These are phyloP conservation scores for Aureobasidium lini DNA, from an alignment of 2,329 filamentous ascomycete species.

Conservation along the genomic window DNA sequence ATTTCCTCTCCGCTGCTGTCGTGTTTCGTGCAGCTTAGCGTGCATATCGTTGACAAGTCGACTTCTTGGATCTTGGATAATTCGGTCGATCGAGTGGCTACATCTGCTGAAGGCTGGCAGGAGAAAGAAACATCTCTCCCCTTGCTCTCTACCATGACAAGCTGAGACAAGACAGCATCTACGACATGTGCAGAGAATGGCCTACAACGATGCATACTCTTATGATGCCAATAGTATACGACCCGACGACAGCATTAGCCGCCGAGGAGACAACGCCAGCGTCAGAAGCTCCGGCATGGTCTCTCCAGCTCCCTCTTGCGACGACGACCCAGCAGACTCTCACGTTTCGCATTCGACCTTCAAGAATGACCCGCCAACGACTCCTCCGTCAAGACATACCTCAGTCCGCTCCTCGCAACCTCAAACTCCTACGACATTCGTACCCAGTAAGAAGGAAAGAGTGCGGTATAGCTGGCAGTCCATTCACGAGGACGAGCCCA, in stretches of 20 bases:
- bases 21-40: not conserved
- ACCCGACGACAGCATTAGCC: constrained; percentile 16
- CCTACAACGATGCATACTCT: constrained; percentile 3
- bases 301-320: not conserved
- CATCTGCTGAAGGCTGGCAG: not conserved
- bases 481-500: constrained; percentile 29
- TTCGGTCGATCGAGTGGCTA: not conserved
- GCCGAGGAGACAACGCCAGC: constrained; percentile 12
- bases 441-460: constrained; percentile 23
- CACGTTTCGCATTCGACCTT: not conserved
- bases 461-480: constrained; percentile 33
- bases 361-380: constrained; percentile 9
- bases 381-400: constrained; percentile 12
- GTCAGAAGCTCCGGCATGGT: not conserved
- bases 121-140: not conserved
- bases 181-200: constrained; percentile 10
- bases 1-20: not conserved
- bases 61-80: no score
- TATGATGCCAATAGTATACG: constrained; percentile 14
- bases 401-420: constrained; percentile 15
- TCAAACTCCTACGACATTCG: constrained; percentile 15
- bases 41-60: not conserved
- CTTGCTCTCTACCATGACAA: not conserved
- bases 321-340: not conserved
- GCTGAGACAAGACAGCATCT: not conserved